Evolutionary conservation across 129 eudicot species (phyloP).

Genomic region (Lactuca saligna): DNA sequence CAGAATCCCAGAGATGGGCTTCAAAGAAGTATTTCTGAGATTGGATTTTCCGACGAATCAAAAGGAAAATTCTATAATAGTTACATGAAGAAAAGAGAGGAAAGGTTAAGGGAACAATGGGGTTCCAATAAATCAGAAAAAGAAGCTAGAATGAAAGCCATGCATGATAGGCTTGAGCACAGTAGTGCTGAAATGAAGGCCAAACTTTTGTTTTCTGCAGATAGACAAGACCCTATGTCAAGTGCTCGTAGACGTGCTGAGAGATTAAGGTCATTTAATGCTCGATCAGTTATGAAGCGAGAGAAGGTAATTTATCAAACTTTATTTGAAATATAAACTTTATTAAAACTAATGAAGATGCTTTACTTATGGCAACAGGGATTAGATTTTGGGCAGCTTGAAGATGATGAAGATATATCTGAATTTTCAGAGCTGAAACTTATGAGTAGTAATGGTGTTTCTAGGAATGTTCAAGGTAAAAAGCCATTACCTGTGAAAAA

Average conservation of each 20-base stretch:
- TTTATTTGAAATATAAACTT: slow-evolving; percentile 14
- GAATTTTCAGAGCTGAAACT: slow-evolving; percentile 50
- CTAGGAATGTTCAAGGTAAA: slow-evolving; percentile 47
- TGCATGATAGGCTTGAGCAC: slow-evolving; percentile 77
- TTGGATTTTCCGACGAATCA: slow-evolving; percentile 52
- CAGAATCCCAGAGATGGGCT: slow-evolving; percentile 45
- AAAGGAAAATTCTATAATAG: slow-evolving; percentile 70
- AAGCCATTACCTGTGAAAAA: slow-evolving; percentile 49
- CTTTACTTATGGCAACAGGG: slow-evolving; percentile 41
- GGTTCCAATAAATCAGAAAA: slow-evolving; percentile 71
- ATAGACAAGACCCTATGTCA: slow-evolving; percentile 50
- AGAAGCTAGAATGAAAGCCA: slow-evolving; percentile 83
- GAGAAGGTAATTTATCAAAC: slow-evolving; percentile 53
- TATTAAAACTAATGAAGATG: background rate
- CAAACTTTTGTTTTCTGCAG: slow-evolving; percentile 64
- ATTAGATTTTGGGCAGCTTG: slow-evolving; percentile 63
- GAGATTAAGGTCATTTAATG: slow-evolving; percentile 63
- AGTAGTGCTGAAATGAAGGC: slow-evolving; percentile 72
- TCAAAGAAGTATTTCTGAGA: slow-evolving; percentile 44
- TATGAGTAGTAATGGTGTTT: slow-evolving; percentile 30
- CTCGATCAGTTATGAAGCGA: slow-evolving; percentile 44
- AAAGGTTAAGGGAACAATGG: slow-evolving; percentile 84
- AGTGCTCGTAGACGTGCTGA: slow-evolving; percentile 71
- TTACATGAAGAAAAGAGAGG: slow-evolving; percentile 84
- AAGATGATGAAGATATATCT: slow-evolving; percentile 68